Evolutionary conservation across 1,139 yeast species (phyloP), one percentile per base, ranked within the genome.

Genomic region (Magnusiomyces sp.): DNA sequence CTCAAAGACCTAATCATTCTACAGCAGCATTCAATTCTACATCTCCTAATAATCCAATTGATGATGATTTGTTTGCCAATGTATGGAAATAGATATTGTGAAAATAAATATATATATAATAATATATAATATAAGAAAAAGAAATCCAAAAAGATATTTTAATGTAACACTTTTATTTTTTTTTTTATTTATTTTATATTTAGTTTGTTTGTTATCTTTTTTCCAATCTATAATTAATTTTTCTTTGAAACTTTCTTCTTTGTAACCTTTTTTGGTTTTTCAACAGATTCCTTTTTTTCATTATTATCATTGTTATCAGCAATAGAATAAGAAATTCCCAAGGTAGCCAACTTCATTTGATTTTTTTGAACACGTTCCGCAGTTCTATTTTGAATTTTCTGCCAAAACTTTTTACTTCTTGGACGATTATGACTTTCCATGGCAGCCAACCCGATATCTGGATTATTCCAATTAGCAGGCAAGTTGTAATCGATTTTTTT

Each of bases 11-110:
- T 23, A 31, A 59, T 11, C 16, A 16, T 13, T 27, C 38, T 11
- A 32, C 47, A 9, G 31, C 40, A 7, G 40, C 40, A 5, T 38
- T 38, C 19, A 38, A 38, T 13, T 38, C 40, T 5, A 45, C 58
- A 11, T 50, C 57, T 19, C 56, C 51, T 20, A 55, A 62, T 13
- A 67, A 67, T 48, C 70, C 74, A 5, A 63, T 74, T 41, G 83
- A 78, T 53, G 88, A 83, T 55, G 90, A 83, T 56, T 68, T 80
- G 40, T 81, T 81, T 63, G 76, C 76, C 49, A 80, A 80, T 62
- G 90, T 83, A 5, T 83, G 90, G 92, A 63, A 61, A 49, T 65
- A 56, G 42, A 10, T 31, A 14, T n/a, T 10, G 29, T n/a, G 16
- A 13, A n/a, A 42, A 16, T 5, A 29, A 23, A 20, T 40, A 13